Evolutionary conservation across 345 rosid species (phyloP).

Genomic region (Xanthoceras sorbifolium): DNA sequence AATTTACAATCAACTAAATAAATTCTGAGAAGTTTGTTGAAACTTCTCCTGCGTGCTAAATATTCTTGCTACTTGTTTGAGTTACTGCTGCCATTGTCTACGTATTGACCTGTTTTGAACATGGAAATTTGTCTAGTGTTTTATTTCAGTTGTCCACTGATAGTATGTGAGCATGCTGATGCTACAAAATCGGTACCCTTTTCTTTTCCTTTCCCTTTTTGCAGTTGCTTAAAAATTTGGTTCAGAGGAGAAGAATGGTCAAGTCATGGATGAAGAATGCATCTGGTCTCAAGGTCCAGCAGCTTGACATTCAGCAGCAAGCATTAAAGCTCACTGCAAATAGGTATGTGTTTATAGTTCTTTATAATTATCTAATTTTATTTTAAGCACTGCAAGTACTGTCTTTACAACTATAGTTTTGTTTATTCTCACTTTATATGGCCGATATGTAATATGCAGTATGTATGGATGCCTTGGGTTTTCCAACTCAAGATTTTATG

Average conservation of each 20-base stretch:
- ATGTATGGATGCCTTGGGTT: conserved; percentile 99
- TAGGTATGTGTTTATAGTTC: conserved; percentile 52
- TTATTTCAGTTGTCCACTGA: neutral
- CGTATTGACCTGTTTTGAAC: conserved; percentile 6
- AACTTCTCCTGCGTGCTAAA: conserved; percentile 9
- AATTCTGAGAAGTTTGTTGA: neutral
- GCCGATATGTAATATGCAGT: conserved; percentile 46
- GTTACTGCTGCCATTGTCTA: neutral
- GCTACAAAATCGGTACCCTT: neutral
- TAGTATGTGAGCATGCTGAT: neutral
- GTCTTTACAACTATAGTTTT: neutral
- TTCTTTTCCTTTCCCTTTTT: conserved; percentile 18
- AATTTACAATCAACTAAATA: neutral
- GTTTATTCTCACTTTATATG: conserved; percentile 15
- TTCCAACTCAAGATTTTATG: conserved; percentile 96
- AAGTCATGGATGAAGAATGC: conserved; percentile 82
- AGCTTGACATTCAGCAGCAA: conserved; percentile 96
- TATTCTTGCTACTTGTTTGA: neutral
- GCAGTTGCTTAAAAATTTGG: conserved; percentile 89
- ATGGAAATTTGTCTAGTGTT: conserved; percentile 3
- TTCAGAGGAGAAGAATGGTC: conserved; percentile 81
- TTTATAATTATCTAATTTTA: neutral
- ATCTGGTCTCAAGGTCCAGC: conserved; percentile 80
- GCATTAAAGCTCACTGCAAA: conserved; percentile 97
- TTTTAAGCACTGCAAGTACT: neutral